Percentiles rank a stretch among this genome's conserved stretches.
Conservation (phyloP, 495 filamentous ascomycete genomes). For the Lepidopterella palustris region DNA sequence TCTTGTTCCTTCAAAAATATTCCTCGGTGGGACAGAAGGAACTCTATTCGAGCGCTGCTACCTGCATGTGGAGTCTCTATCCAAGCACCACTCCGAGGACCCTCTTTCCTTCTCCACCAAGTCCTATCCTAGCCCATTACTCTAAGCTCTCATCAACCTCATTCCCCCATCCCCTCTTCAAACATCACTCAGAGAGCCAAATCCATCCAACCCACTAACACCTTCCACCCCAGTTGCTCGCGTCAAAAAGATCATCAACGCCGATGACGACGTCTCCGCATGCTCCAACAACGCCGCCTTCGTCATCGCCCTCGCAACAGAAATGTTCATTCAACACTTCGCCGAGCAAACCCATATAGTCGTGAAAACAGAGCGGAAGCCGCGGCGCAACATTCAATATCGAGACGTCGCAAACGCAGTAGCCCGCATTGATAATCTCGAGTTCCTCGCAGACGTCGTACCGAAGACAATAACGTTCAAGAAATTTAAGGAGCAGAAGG, state of each 20-base stretch:
- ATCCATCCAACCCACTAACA: not conserved
- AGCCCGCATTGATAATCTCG: slow-evolving; percentile 82
- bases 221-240: slow-evolving; percentile 83
- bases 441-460: slow-evolving; percentile 88
- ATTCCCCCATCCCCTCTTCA: slow-evolving; percentile 6
- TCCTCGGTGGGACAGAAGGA: no score
- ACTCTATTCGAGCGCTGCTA: no score
- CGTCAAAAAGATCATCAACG: slow-evolving; percentile 85
- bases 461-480: slow-evolving; percentile 78
- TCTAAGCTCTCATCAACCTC: not conserved
- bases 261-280: slow-evolving; percentile 75
- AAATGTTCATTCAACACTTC: slow-evolving; percentile 94
- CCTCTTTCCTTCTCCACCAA: no score
- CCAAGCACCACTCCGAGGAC: no score
- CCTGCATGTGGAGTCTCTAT: no score
- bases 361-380: slow-evolving; percentile 83
- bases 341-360: slow-evolving; percentile 79
- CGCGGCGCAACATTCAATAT: slow-evolving; percentile 91
- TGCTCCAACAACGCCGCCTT: slow-evolving; percentile 95
- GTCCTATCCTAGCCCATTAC: not conserved
- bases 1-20: not conserved
- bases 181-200: not conserved
- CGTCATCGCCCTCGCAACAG: slow-evolving; percentile 84
- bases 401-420: slow-evolving; percentile 88
- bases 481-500: slow-evolving; percentile 55